Base-by-base conservation (phyloP, 257 asterid genomes). In the Orobanche coerulescens region DNA sequence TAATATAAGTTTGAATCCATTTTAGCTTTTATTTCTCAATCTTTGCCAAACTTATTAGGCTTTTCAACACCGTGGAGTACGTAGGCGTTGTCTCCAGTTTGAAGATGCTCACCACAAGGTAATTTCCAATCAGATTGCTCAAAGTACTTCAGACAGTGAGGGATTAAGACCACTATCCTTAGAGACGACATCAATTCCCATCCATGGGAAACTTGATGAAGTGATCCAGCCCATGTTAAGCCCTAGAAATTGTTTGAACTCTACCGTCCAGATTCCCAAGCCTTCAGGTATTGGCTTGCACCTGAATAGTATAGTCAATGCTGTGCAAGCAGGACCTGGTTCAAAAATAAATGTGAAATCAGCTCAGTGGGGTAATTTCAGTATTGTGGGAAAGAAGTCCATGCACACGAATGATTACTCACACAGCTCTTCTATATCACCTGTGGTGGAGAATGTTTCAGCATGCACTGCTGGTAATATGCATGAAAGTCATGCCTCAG, bases 41-140 rank as follows among this genome's bases (percentile, higher is more conserved):
- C 14, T 5, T 37, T 37, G 44, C 44, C 42, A 34, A 34, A 34
- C 42, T 5, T 34, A 34, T 37, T 37, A 37, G 44, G 44, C 44
- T 37, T 37, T 37, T 61, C 82, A 71, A 56, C 75, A 72, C 58
- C 81, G 76, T 59, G 87, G 89, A 42, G 50, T 10, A 50, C 72
- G 71, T 68, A 76, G 85, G 67, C 73, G 87, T 30, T 79, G 84
- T 75, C 87, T 81, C 73, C 93, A 81, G 71, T 86, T 83, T 81
- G 89, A 76, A 57, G 87, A 79, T 64, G 73, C 70, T 70, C 78
- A 68, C 56, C 66, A 60, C 70, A 70, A 58, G 50, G 54, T 42
- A 37, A 28, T 58, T 19, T 52, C 61, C 31, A 57, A 53, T 39
- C 56, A 33, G 61, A 40, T 50, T 39, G 74, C 62, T 56, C 72